Base-by-base conservation (phyloP, 495 filamentous ascomycete genomes). In the Alectoria sarmentosa region DNA sequence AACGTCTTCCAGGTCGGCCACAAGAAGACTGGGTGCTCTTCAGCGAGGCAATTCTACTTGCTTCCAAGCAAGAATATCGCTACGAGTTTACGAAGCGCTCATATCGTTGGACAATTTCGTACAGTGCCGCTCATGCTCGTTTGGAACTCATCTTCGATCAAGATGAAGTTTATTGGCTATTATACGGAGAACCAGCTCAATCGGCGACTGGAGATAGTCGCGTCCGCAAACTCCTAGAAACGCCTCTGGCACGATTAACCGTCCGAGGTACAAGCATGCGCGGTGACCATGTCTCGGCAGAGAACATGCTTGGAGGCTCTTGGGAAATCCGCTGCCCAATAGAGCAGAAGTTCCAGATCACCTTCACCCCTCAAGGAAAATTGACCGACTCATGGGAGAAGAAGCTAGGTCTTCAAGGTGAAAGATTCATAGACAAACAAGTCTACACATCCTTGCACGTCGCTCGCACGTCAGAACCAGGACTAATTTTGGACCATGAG, bases 231-330 rank as follows among this genome's bases (percentile, higher is more conserved):
- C 70, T 81, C 19, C 71, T 87, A 5, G 67, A 71, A 8, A 79
- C 78, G 54, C 87, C 86, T 11, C 75, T 89, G 63, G 86, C 84
- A 8, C 76, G 79, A 55, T 81, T 85, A 76, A 65, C 62, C 6
- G 75, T 81, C 4, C 32, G 46, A 11, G 71, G 66, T 14, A 55
- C 58, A 21, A 28, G 1, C 0, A 28, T 52, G 48, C 48, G 48
- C 15, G 48, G 48, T 17, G 13, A 15, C 1, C 1, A 4, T 26
- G 9, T 11, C 5, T 13, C 1, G 46, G 49, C 3, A 14, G 7
- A 54, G 30, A 48, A 23, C 0, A 57, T 83, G 34, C 65, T 78
- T 28, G 54, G 78, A n/a, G 79, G 83, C 13, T 26, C 65, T n/a
- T 86, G 85, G 82, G 72, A 84, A 39, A 65, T 87, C 5, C 79